These are phyloP conservation scores for Moricandia arvensis DNA, from an alignment of 345 rosid genomes.

Conservation along the genomic window DNA sequence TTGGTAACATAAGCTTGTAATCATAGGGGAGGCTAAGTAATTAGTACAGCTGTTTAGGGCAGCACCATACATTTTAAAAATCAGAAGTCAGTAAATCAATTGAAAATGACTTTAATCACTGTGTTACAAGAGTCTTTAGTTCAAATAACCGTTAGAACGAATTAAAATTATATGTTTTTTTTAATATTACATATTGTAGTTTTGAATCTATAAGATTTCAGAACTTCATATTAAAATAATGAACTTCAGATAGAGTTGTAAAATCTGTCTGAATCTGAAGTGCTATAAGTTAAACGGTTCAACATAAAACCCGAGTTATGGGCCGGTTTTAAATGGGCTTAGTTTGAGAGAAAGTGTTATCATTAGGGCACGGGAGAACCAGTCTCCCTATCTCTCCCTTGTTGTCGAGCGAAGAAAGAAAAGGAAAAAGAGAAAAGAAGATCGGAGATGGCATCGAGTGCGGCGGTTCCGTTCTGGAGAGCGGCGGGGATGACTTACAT, in stretches of 20 bases:
- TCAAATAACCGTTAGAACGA: no score
- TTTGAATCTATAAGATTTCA: no score
- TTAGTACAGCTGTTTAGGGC: neutral
- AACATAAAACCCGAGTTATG: neutral
- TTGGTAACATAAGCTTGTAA: neutral
- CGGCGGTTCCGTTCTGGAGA: slow-evolving; percentile 90
- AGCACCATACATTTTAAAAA: neutral
- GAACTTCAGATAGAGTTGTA: no score
- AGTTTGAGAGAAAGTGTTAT: neutral
- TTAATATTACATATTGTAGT: no score
- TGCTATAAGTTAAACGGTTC: no score
- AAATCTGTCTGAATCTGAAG: no score
- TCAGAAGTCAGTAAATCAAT: neutral
- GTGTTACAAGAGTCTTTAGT: neutral
- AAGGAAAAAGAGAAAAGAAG: slow-evolving; percentile 3
- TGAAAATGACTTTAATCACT: no score
- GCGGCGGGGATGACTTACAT: slow-evolving; percentile 90
- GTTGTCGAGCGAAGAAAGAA: neutral
- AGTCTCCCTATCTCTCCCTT: neutral
- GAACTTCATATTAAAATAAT: no score
- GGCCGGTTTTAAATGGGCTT: slow-evolving; percentile 8
- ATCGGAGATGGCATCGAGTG: slow-evolving; percentile 65
- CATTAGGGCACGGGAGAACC: slow-evolving; percentile 10
- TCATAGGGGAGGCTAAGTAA: neutral
- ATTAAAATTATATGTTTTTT: no score